Percentiles rank a stretch among this genome's conserved stretches.
phyloP scores from a whole-genome alignment of 169 alveolate genomes.

The Cyclospora cayetanensis region DNA sequence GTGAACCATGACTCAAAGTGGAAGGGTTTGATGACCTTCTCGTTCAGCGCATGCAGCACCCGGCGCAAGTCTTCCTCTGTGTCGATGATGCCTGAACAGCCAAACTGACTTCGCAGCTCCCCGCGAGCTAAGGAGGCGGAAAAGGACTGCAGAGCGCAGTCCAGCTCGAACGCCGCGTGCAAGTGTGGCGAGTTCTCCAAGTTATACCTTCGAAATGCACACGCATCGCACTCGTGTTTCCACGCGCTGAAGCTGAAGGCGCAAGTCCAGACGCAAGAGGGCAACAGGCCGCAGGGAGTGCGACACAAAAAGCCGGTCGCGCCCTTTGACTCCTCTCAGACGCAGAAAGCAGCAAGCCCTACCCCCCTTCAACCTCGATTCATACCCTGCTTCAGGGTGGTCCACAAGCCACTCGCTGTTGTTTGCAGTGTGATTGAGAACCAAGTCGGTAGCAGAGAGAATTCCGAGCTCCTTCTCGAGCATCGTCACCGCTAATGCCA shows the following conservation, averaged over 20 bases:
- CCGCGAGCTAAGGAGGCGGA: slow-evolving; percentile 80
- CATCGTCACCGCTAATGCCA: slow-evolving; percentile 76
- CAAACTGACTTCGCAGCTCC: slow-evolving; percentile 64
- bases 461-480: slow-evolving; percentile 82
- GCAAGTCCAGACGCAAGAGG: background rate
- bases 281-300: background rate
- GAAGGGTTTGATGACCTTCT: slow-evolving; percentile 75
- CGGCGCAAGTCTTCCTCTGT: slow-evolving; percentile 83
- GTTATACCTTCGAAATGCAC: slow-evolving; percentile 54
- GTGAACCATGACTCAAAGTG: slow-evolving; percentile 75
- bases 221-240: too few relatives aligned
- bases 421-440: slow-evolving; percentile 92
- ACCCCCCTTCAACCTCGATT: slow-evolving; percentile 1
- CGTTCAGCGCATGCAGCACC: slow-evolving; percentile 80
- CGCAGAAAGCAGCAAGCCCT: background rate
- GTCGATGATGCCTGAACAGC: slow-evolving; percentile 76
- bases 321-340: background rate
- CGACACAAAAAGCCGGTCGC: background rate
- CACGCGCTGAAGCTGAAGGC: slow-evolving; percentile 11
- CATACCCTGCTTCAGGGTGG: slow-evolving; percentile 89
- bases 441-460: slow-evolving; percentile 90
- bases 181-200: slow-evolving; percentile 88
- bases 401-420: slow-evolving; percentile 88
- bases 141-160: slow-evolving; percentile 82
- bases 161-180: slow-evolving; percentile 87